phyloP scores from a whole-genome alignment of 257 asterid genomes.

The Solanum tarapatanum region DNA sequence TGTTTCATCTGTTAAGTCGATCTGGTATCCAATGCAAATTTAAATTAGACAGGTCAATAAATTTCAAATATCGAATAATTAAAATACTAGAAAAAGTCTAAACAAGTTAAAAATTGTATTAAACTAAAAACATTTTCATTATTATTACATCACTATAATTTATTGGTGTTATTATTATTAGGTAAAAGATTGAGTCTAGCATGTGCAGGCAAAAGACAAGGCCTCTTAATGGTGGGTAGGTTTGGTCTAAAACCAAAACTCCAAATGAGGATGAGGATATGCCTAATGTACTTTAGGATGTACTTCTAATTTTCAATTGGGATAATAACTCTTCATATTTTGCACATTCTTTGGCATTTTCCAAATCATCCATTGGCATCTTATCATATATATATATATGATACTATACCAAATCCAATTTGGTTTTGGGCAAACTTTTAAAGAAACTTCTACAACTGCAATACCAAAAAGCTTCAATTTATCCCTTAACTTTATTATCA shows the following conservation, averaged over 20 bases:
- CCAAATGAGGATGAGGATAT: neutral
- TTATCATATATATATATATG: neutral
- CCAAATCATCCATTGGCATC: neutral
- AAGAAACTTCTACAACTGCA: neutral
- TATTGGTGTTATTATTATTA: neutral
- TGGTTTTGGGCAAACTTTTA: neutral
- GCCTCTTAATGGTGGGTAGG: neutral
- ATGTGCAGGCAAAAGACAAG: neutral
- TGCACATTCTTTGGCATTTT: neutral
- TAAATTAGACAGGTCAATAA: neutral
- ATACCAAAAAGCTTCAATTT: neutral
- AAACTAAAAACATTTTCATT: neutral
- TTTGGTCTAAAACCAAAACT: neutral
- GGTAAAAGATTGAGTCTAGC: neutral
- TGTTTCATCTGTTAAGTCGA: neutral
- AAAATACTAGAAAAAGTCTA: neutral
- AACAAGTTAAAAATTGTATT: neutral
- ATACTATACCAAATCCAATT: neutral
- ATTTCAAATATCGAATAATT: neutral
- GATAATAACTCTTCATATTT: neutral
- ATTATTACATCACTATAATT: neutral
- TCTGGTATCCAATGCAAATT: neutral
- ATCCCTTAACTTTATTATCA: neutral
- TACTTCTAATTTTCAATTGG: neutral
- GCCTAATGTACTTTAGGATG: constrained; percentile 1